Conservation (phyloP, 164 flowering plant genomes). For the Sextonia rubra region DNA sequence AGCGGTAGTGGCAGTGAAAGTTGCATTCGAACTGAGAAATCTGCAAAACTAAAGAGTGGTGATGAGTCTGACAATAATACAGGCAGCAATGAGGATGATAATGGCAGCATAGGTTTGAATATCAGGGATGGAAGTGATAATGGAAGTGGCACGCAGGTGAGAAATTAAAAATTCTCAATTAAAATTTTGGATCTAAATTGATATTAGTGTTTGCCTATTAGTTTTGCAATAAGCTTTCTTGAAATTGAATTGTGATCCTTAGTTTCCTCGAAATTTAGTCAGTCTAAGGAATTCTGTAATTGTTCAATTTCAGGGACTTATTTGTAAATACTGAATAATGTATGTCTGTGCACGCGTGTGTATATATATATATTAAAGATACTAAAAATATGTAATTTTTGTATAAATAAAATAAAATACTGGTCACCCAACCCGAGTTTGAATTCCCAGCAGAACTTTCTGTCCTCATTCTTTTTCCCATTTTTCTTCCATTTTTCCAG, state of each 20-base stretch:
- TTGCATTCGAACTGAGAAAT: constrained; percentile 36
- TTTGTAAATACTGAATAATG: too few species aligned
- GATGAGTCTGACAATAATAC: constrained; percentile 39
- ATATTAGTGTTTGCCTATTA: not conserved
- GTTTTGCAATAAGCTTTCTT: not conserved
- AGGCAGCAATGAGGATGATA: constrained; percentile 45
- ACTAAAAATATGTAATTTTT: too few species aligned
- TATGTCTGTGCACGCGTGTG: too few species aligned
- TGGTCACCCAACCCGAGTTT: too few species aligned
- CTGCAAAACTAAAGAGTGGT: constrained; percentile 32
- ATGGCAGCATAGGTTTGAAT: constrained; percentile 37
- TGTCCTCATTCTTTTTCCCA: too few species aligned
- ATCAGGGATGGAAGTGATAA: constrained; percentile 53
- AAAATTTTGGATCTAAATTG: not conserved
- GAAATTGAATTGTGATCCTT: not conserved
- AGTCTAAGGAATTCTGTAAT: too few species aligned
- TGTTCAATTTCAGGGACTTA: too few species aligned
- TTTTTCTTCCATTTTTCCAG: too few species aligned
- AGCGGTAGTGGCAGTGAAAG: constrained; percentile 82
- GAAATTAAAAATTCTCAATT: not conserved
- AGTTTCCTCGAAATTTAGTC: not conserved
- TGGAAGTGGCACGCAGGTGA: constrained; percentile 65
- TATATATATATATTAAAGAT: too few species aligned
- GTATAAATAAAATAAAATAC: too few species aligned
- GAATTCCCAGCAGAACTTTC: too few species aligned